These are phyloP conservation scores for Fragaria nilgerrensis DNA, from an alignment of 306 rosid genomes.

Conservation along the genomic window DNA sequence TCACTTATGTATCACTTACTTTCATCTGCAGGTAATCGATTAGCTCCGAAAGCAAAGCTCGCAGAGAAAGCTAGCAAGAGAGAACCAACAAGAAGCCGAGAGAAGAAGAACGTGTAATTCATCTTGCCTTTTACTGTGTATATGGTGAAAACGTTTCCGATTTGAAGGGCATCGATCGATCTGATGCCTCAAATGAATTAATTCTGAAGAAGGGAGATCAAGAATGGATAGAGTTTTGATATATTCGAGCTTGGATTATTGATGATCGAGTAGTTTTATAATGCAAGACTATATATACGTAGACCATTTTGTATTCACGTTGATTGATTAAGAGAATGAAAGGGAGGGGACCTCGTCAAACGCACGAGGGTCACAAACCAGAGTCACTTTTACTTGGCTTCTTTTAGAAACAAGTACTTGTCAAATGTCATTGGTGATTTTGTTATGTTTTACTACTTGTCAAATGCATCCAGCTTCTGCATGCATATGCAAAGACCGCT, in stretches of 20 bases:
- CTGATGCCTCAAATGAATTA: background rate
- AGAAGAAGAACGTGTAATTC: background rate
- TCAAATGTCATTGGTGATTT: background rate
- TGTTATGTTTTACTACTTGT: background rate
- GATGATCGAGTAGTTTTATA: background rate
- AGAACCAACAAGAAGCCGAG: background rate
- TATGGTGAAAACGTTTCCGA: background rate
- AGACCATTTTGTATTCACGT: background rate
- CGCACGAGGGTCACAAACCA: background rate
- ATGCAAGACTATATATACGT: background rate
- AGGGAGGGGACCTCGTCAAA: background rate
- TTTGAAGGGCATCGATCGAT: background rate
- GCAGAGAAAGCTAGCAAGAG: background rate
- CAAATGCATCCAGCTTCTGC: background rate
- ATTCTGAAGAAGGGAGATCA: background rate
- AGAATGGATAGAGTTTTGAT: background rate
- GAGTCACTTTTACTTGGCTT: background rate
- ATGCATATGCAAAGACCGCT: background rate
- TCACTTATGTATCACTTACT: background rate
- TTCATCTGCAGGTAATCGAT: background rate
- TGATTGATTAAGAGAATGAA: background rate
- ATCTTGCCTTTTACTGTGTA: background rate
- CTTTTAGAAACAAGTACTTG: background rate
- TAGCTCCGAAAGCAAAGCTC: conserved; percentile 1
- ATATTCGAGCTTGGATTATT: background rate